Evolutionary conservation across 192 early-diverging fungal genomes (phyloP), one percentile per base, ranked within the genome.

Genomic region (Umbelopsis vinacea): DNA sequence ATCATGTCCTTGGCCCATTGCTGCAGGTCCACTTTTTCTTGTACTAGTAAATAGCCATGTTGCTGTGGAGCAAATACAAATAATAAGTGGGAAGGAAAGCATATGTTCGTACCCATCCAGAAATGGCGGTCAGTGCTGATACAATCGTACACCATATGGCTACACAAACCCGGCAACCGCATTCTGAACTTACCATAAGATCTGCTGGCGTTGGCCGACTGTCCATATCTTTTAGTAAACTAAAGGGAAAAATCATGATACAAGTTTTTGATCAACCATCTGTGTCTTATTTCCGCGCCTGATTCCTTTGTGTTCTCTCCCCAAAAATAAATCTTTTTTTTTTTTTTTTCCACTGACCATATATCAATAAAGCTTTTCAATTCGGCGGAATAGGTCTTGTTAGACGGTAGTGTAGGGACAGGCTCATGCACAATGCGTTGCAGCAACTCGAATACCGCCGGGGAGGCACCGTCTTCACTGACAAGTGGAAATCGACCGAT

Each of bases 361-460:
- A 57, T 47, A 67, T 67, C 37, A 54, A 72, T 46, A 43, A 73
- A 76, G 46, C 73, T 14, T 45, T 45, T 50, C 33, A 70, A 46
- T 67, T 48, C 66, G 8, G 21, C n/a, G 9, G 48, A 23, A 74
- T 71, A 72, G 23, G 29, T 7, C 45, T 46, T 46, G 55, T 81
- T 29, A 4, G 38, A 11, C 53, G 63, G 68, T 10, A 75, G 69
- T 21, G 81, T 85, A 15, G 97, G 96, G 55, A 92, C 81, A 7
- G 92, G 91, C 72, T 97, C 94, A 73, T 94, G 91, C 3, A 92
- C 91, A 74, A 99, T 96, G 70, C 92, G 94, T 76, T 95, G 92
- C 63, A 99, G 86, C 73, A 99, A 83, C 67, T 99, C 97, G 79
- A 99, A 94, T 29, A 95, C 91, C 6, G 93, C 52, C 43, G 73